Evolutionary conservation across 2,329 filamentous ascomycete genomes (phyloP), one percentile per base, ranked within the genome.

Genomic region (Aspergillus sergii): DNA sequence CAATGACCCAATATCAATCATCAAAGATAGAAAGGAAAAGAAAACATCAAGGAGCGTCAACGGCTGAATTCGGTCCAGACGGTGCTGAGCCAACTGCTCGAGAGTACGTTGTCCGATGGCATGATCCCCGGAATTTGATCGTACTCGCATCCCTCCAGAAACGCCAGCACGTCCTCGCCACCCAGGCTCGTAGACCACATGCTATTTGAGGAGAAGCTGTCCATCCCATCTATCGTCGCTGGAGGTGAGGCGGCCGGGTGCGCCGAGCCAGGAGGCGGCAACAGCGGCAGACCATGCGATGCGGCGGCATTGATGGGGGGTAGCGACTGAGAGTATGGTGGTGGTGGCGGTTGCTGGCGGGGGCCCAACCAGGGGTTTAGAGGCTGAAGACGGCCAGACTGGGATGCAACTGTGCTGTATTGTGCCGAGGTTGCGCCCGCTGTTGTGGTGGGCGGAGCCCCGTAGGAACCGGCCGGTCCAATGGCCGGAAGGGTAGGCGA

Each of bases 321-420:
- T 1, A 79, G 69, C 2, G 77, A 76, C 57, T 78, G 78, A 0
- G 76, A 74, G 61, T 79, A 79, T 30, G 77, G 71, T 5, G 73
- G 66, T 5, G 71, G 74, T 11, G 72, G 74, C 9, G 69, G 70
- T 28, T 75, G 74, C 21, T 71, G 70, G 30, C 73, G 76, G 4
- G 70, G 65, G 11, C 73, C 71, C 36, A 76, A 66, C 78, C 77
- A 80, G 16, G 78, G 73, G 58, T 78, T 79, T 62, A 80, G 70
- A 4, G 78, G 76, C 53, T 80, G 78, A 30, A 80, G 68, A 8
- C 77, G 76, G 58, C 77, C 75, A 26, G 68, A 66, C 21, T 74
- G 64, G 26, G 75, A 66, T 26, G 69, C 67, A 39, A 55, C 51
- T 9, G 67, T 62, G 26, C 71, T 62, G 54, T 74, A 74, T 41